Conservation (phyloP, 2,329 filamentous ascomycete genomes). For the Apiospora phragmitis region DNA sequence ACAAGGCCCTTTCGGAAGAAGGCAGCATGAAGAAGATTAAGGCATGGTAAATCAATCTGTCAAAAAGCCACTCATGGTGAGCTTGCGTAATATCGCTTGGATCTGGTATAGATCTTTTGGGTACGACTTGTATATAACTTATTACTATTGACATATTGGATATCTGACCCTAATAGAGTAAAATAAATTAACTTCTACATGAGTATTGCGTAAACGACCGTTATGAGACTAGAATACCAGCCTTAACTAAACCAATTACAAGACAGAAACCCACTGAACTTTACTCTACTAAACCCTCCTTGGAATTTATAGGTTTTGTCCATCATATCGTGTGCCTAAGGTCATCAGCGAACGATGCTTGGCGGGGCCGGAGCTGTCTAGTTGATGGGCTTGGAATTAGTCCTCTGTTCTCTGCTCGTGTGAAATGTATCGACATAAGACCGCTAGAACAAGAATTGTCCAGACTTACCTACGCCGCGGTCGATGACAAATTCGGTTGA, state of each 20-base stretch:
- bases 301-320: neutral
- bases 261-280: no score
- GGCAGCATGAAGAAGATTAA: constrained; percentile 83
- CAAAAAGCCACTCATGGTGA: neutral
- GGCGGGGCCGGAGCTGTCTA: neutral
- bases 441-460: neutral
- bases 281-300: neutral
- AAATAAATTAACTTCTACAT: neutral
- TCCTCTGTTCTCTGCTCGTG: neutral
- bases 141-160: neutral
- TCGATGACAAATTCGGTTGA: neutral
- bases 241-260: no score
- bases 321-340: neutral
- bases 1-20: constrained; percentile 77
- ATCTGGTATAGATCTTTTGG: neutral
- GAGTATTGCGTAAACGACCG: neutral
- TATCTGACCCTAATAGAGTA: neutral
- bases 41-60: constrained; percentile 49
- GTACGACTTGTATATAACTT: neutral
- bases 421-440: neutral
- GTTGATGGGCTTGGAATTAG: neutral
- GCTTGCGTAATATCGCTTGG: neutral
- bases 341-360: neutral
- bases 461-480: neutral
- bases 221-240: neutral